Evolutionary conservation across 257 asterid species (phyloP).

Genomic region (Rhazya stricta): DNA sequence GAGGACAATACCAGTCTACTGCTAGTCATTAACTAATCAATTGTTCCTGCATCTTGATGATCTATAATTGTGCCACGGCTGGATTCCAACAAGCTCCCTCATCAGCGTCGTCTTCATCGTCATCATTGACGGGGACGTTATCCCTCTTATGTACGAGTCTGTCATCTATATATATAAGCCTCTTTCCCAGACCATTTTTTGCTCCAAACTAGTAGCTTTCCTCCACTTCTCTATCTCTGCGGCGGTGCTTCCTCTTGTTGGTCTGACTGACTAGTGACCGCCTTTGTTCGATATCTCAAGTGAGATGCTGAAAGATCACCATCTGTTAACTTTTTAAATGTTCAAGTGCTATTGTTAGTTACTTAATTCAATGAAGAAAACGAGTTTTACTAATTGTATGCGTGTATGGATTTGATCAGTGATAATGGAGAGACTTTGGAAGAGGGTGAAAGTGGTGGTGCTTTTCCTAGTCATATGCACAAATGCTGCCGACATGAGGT

Average conservation of each 20-base stretch:
- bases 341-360: too few relatives aligned
- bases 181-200: too few relatives aligned
- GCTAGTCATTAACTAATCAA: neutral
- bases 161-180: too few relatives aligned
- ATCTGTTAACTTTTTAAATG: too few relatives aligned
- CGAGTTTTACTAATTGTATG: neutral
- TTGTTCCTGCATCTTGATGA: neutral
- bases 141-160: too few relatives aligned
- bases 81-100: neutral
- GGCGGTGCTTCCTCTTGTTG: too few relatives aligned
- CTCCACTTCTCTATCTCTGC: too few relatives aligned
- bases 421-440: neutral
- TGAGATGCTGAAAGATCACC: neutral
- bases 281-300: neutral
- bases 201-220: too few relatives aligned
- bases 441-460: neutral
- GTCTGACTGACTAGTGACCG: neutral
- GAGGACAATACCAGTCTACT: neutral
- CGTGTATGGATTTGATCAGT: constrained; percentile 3
- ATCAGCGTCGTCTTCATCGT: too few relatives aligned
- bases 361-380: neutral
- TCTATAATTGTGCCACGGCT: neutral
- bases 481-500: constrained; percentile 13
- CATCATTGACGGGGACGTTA: too few relatives aligned
- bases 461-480: neutral